Base-by-base conservation (phyloP, 345 rosid species). In the Eucalyptus coolabah region DNA sequence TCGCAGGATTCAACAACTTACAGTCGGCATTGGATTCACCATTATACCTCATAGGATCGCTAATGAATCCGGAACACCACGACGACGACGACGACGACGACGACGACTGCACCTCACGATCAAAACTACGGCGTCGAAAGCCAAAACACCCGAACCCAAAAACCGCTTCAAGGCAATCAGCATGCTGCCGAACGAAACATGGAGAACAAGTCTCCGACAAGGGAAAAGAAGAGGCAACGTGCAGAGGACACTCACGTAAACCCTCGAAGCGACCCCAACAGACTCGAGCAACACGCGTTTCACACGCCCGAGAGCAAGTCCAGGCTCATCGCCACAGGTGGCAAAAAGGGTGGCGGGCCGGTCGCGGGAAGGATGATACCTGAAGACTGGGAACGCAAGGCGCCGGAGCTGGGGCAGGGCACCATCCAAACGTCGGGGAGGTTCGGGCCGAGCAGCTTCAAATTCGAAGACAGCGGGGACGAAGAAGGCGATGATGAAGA, bases 401-500 rank as follows among this genome's bases (percentile, higher is more conserved):
- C 40, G 69, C 24, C 1, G 60, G 69, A 56, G 86, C 6, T 47
- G 47, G 63, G 69, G 60, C 21, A 0, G 47, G 72, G 56, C 80
- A 54, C 45, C 72, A 63, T 87, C 91, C 91, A 88, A 4, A 87
- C 88, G 8, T 88, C 89, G 49, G 87, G 90, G 90, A 90, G 90
- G 40, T 89, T 88, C 50, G 91, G 90, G 86, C 91, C 92, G 16
- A 91, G 92, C 59, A 91, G 77, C 19, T 72, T 51, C 60, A 50
- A 51, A 32, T 50, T 32, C 60, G 45, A 86, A 49, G 44, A n/a
- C 87, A 40, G 45, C 82, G 26, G 9, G 5, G 87, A 32, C 24
- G 42, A 87, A 32, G 80, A 17, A 59, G 53, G 50, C 15, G 85
- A 44, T 23, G 89, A 88, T 12, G 85, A 18, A 67, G 81, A 5